Evolutionary conservation across 78 protist species (phyloP).

Genomic region (Salpingoeca rosetta): DNA sequence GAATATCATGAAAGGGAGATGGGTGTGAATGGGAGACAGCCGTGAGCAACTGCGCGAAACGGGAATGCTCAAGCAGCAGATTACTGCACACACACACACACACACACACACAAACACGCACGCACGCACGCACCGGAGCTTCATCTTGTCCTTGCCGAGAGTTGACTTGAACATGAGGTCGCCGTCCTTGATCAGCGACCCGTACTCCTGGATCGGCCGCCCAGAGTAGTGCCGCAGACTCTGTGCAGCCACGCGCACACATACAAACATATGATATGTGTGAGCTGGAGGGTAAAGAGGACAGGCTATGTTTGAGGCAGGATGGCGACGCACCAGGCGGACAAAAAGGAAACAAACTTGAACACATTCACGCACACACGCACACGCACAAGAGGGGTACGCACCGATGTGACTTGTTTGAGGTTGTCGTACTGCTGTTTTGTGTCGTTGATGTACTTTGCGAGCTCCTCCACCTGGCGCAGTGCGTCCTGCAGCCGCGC

Average conservation of each 20-base stretch:
- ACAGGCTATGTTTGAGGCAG: no score
- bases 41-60: no score
- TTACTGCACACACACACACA: no score
- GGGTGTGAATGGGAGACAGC: not conserved
- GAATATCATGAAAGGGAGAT: not conserved
- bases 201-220: not conserved
- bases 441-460: not conserved
- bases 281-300: no score
- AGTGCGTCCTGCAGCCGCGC: not conserved
- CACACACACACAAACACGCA: not conserved
- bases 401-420: no score
- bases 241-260: no score
- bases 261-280: no score
- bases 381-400: not conserved
- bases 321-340: not conserved
- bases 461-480: not conserved
- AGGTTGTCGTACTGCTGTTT: not conserved
- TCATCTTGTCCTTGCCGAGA: not conserved
- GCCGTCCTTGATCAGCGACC: not conserved
- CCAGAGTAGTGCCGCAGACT: not conserved
- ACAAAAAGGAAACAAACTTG: not conserved
- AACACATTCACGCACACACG: not conserved
- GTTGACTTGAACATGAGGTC: not conserved
- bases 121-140: not conserved
- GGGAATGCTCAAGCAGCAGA: no score